Base-by-base conservation (phyloP, 148 eudicot genomes). In the Polygonum aviculare region DNA sequence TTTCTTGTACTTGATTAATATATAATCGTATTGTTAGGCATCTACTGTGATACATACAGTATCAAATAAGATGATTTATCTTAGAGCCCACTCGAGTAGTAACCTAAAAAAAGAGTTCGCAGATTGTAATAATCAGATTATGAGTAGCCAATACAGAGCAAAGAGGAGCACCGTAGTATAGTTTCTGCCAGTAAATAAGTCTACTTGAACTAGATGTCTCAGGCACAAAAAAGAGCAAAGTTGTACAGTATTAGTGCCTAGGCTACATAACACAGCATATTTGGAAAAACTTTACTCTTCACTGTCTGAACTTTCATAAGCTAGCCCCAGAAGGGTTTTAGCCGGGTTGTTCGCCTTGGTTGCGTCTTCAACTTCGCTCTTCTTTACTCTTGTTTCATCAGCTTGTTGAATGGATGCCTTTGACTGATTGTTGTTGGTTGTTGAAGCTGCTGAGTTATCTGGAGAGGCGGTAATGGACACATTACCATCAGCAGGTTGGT, bases 231-330 rank as follows among this genome's bases (percentile, higher is more conserved):
- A 12, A 9, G 70, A 35, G 35, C 70, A 10, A 63, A 63, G 31
- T 26, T 62, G 36, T 7, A 50, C 5, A 52, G 59, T 52, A 26
- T 26, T 26, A 63, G n/a, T 31, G 70, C 70, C 70, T 12, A 63
- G 70, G 70, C 39, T 3, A 12, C 39, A 35, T 31, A 63, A 18
- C 70, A 63, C 40, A 14, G 70, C 7, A 19, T n/a, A 26, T 49
- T 52, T 35, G 33, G 39, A 41, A 63, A 12, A 63, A 22, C 40
- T 1, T 26, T 26, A 83, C 76, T 89, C 95, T 59, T 90, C 98
- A 71, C 86, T 91, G 81, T 94, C 97, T 26, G 98, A 94, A 78
- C 86, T 89, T 62, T 85, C 96, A 78, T 94, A 94, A 10, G 96
- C 91, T 73, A 85, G 74, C 54, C 87, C 92, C 39, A 94, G 83